phyloP scores from a whole-genome alignment of 2,329 filamentous ascomycete genomes.

The Hymenotorrendiella dingleyae region DNA sequence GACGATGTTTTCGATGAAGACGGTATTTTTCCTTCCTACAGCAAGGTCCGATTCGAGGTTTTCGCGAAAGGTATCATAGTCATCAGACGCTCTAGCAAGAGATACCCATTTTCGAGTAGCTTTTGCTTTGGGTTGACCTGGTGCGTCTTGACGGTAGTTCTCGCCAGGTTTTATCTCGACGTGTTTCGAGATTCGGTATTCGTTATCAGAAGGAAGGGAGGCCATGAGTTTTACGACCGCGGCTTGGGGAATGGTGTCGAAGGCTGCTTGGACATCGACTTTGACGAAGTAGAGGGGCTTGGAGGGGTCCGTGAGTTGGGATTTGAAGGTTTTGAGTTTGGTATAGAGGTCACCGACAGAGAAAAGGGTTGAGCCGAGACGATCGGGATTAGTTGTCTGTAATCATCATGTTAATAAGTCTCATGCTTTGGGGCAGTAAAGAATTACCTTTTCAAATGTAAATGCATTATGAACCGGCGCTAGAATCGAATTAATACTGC shows the following conservation, averaged over 20 bases:
- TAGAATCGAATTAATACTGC: constrained; percentile 65
- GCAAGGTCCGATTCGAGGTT: constrained; percentile 21
- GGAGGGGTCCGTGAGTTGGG: constrained; percentile 35
- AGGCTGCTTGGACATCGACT: constrained; percentile 84
- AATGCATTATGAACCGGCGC: constrained; percentile 71
- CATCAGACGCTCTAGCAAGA: constrained; percentile 23
- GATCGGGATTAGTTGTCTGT: constrained; percentile 45
- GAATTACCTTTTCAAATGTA: constrained; percentile 66
- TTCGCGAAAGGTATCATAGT: constrained; percentile 28
- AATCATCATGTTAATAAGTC: constrained; percentile 15
- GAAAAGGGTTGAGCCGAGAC: constrained; percentile 73
- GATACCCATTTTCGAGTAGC: constrained; percentile 27
- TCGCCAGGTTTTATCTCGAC: constrained; percentile 57
- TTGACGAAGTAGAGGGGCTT: constrained; percentile 77
- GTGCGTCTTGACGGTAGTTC: constrained; percentile 9
- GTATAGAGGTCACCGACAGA: constrained; percentile 76
- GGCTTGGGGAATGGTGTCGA: constrained; percentile 88
- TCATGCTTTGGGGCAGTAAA: background rate
- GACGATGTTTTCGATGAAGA: constrained; percentile 69
- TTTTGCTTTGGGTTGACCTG: constrained; percentile 4
- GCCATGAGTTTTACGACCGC: constrained; percentile 62
- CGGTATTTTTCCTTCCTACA: constrained; percentile 48
- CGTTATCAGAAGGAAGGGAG: constrained; percentile 47
- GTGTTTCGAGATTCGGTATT: constrained; percentile 70
- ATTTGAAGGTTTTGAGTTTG: constrained; percentile 65